Percentiles rank a stretch among this genome's conserved stretches.
phyloP scores from a whole-genome alignment of 352 stramenopile species.

The Phytophthora tentaculata region DNA sequence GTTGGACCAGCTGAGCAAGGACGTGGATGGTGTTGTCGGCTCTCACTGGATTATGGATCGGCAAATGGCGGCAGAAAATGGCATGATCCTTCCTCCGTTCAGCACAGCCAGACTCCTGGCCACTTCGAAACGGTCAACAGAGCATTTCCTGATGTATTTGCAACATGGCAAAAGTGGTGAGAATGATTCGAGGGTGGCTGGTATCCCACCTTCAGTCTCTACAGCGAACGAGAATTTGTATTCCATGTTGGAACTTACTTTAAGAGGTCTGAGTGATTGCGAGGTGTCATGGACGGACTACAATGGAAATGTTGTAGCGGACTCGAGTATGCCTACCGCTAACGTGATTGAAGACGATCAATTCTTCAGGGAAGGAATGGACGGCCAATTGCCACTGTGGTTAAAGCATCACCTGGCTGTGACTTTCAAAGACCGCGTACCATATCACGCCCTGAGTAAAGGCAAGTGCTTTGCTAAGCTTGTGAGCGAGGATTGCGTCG shows the following conservation, averaged over 20 bases:
- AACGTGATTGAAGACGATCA: slow-evolving; percentile 44
- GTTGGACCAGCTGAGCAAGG: slow-evolving; percentile 43
- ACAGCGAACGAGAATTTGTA: slow-evolving; percentile 84
- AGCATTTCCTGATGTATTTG: slow-evolving; percentile 90
- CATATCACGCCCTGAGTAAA: slow-evolving; percentile 55
- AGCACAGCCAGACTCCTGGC: slow-evolving; percentile 81
- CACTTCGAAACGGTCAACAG: slow-evolving; percentile 65
- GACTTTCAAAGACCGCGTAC: slow-evolving; percentile 48
- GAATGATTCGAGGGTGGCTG: slow-evolving; percentile 7
- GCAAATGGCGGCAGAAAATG: slow-evolving; percentile 48
- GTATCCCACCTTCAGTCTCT: slow-evolving; percentile 39
- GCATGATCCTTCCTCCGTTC: slow-evolving; percentile 80
- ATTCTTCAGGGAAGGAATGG: slow-evolving; percentile 50
- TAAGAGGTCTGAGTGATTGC: slow-evolving; percentile 81
- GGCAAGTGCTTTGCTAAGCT: slow-evolving; percentile 90
- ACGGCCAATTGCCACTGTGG: slow-evolving; percentile 78
- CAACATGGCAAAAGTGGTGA: slow-evolving; percentile 40
- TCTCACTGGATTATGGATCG: slow-evolving; percentile 58
- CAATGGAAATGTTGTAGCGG: slow-evolving; percentile 49
- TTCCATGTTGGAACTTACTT: slow-evolving; percentile 85
- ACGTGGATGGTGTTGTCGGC: slow-evolving; percentile 51
- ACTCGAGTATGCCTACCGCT: slow-evolving; percentile 10
- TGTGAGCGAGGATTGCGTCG: slow-evolving; percentile 68
- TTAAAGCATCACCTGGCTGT: slow-evolving; percentile 55
- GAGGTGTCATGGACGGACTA: slow-evolving; percentile 88